Evolutionary conservation across 2,329 filamentous ascomycete genomes (phyloP), one percentile per base, ranked within the genome.

Genomic region (Trichoderma sp.): DNA sequence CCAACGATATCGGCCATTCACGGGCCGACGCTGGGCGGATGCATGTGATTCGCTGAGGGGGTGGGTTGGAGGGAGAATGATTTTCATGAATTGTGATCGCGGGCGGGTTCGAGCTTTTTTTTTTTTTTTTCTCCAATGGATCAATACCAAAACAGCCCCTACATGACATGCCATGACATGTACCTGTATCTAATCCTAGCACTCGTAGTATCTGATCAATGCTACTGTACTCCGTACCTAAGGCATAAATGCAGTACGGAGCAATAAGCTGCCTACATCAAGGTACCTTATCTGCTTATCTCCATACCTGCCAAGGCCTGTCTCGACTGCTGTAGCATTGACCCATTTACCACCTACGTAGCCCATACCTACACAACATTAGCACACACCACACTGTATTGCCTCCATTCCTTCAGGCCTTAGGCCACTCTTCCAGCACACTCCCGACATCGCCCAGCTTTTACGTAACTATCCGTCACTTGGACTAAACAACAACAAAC

Each of bases 361-460:
- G 41, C 3, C 29, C 35, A 0, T 38, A 38, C 35, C 12, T 35
- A 12, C 35, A 38, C 35, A 38, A 38, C 12, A 41, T 41, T 4
- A 56, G 11, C n/a, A 56, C 50, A 24, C n/a, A 56, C 50, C 50
- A 56, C 50, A 56, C 50, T 56, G 50, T 56, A 56, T 56, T 56
- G 50, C 50, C 50, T 56, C 50, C 50, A 56, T 56, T 21, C n/a
- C n/a, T 56, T 21, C n/a, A 56, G 12, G 50, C 50, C 50, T 56
- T 24, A 56, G 50, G 50, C 50, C 45, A 21, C 18, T 6, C 45
- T 53, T n/a, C 45, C 45, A n/a, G 41, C n/a, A 21, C 45, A 53
- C 45, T 38, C 45, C 71, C 76, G 78, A 77, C 77, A 67, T 79
- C 79, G 79, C 78, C 77, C 77, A 76, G 21, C 59, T 78, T 76